Evolutionary conservation across 352 stramenopile species (phyloP), one percentile per base, ranked within the genome.

Genomic region (Globisporangium nunn): DNA sequence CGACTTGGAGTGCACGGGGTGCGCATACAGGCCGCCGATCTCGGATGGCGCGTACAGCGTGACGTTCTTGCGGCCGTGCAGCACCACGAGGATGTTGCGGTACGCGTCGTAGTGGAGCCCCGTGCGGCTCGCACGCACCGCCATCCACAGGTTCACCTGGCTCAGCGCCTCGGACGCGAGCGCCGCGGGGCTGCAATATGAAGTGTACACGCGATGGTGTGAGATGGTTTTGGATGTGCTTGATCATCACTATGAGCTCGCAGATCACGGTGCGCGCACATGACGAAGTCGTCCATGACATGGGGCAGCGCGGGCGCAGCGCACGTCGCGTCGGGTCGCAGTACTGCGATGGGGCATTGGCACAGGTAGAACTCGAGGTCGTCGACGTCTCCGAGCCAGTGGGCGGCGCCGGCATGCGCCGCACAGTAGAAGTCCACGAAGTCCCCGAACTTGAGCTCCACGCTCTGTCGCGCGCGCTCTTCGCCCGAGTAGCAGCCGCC

Each of bases 81-180:
- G 56, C 44, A 94, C 81, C 2, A 85, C 70, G 12, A 94, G 62
- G 4, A 94, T 58, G 43, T 94, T 94, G 17, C 81, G 68, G 50
- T 91, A 94, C 23, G 85, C 81, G 47, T 94, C 85, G 57, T 93
- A 94, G 46, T 94, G 85, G 7, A 94, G 62, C 11, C 68, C 85
- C 5, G 85, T 93, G 18, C 69, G 66, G 7, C 78, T 81, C 31
- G 69, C 15, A 29, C 67, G 63, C 11, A 87, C 73, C 6, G 70
- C 72, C 75, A 94, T 91, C 85, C 85, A 94, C 18, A 94, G 48
- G 62, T 94, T 94, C n/a, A 93, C 71, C 77, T 91, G 80, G 18
- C 65, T 78, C n/a, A 93, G 33, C n/a, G 53, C 49, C 35, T 75
- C n/a, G 39, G 39, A 50, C 5, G 68, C 43, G 30, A 93, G 66